Percentiles rank a stretch among this genome's conserved stretches.
These are phyloP conservation scores for Astrephomene gubernaculifera DNA, from an alignment of 139 green algal species.

Conservation along the genomic window DNA sequence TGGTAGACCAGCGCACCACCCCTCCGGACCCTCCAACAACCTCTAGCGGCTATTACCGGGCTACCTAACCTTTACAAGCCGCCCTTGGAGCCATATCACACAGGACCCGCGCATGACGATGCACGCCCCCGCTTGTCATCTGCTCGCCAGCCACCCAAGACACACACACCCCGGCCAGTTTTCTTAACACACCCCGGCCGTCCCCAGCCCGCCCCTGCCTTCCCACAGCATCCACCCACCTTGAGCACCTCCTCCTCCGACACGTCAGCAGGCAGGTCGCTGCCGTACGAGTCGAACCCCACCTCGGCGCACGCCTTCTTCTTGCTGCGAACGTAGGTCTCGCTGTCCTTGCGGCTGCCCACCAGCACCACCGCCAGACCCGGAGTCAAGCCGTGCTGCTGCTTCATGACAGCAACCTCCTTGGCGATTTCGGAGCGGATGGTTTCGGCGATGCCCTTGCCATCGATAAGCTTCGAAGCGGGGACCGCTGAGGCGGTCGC, in stretches of 20 bases:
- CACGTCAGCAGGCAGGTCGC: conserved; percentile 64
- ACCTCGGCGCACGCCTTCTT: conserved; percentile 87
- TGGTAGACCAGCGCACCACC: no score
- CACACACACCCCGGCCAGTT: no score
- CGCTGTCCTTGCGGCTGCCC: conserved; percentile 90
- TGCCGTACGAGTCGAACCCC: conserved; percentile 65
- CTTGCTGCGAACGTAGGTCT: conserved; percentile 96
- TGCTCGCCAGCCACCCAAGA: no score
- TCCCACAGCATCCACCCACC: conserved; percentile 6
- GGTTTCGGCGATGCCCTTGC: conserved; percentile 75
- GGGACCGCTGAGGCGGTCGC: conserved; percentile 11
- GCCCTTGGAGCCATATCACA: no score
- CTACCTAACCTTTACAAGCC: no score
- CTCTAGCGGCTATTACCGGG: no score
- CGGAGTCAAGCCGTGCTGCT: conserved; percentile 38
- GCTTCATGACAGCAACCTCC: conserved; percentile 78
- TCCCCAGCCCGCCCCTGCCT: no score
- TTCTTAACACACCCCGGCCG: no score
- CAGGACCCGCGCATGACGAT: no score
- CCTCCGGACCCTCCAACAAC: no score
- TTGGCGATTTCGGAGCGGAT: conserved; percentile 86
- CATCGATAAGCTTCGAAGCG: conserved; percentile 59
- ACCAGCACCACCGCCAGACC: conserved; percentile 91
- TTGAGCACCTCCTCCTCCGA: conserved; percentile 69
- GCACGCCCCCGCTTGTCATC: no score